Evolutionary conservation across 495 filamentous ascomycete genomes (phyloP), one percentile per base, ranked within the genome.

Genomic region (Xylaria palmicola): DNA sequence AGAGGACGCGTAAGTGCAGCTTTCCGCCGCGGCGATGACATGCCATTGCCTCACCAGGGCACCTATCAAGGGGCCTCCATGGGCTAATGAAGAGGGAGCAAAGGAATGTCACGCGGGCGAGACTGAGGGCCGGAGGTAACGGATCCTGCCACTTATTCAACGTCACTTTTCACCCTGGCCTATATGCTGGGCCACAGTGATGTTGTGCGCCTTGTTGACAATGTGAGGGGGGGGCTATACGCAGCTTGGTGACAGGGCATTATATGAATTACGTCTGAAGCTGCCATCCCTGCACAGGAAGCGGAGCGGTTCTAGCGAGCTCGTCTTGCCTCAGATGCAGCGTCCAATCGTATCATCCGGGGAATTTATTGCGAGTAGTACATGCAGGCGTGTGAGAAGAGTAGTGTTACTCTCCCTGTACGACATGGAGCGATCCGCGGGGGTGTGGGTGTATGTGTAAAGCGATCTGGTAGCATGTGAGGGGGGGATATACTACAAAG

Each of bases 291-390:
- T 34, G n/a, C n/a, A n/a, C n/a, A n/a, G n/a, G n/a, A n/a, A n/a
- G n/a, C n/a, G n/a, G n/a, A 29, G 50, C 30, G 37, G 45, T 30
- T 29, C 5, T 49, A 60, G 51, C 56, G 39, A 30, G 43, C 32
- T 49, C 51, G 61, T 62, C 36, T 29, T 9, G 20, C 30, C 30
- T 62, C 55, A 62, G 59, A 60, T 44, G 54, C 45, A 40, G 58
- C 53, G 34, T 62, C 56, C 60, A 62, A 66, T 67, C 50, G 32
- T 34, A 40, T 44, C 22, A 17, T 22, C 48, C 62, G 66, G 62
- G 49, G 49, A 61, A 49, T 69, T 62, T 36, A 30, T 37, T 9
- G 6, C 26, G 8, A 13, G 19, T 36, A n/a, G 47, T 52, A 34
- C 39, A 52, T 9, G 22, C 12, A 17, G 41, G 37, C 15, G 19